Evolutionary conservation across 2,329 filamentous ascomycete species (phyloP).

Genomic region (Monosporascus sp.): DNA sequence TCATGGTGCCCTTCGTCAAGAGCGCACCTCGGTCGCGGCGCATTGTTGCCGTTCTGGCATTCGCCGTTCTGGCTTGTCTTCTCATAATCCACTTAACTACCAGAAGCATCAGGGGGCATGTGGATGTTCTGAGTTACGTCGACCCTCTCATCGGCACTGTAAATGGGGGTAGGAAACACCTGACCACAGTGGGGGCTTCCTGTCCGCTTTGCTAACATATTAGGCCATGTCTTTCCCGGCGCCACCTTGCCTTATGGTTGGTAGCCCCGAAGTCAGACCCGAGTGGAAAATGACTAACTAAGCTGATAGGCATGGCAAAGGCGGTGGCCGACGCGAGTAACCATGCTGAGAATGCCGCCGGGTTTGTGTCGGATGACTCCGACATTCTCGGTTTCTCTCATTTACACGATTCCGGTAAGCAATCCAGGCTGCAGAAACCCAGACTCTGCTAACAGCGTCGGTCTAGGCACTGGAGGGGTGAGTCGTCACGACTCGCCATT

Average conservation of each 20-base stretch:
- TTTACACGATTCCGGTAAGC: conserved; percentile 27
- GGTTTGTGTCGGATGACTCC: conserved; percentile 27
- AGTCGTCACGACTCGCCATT: conserved; percentile 7
- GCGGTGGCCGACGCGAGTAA: conserved; percentile 25
- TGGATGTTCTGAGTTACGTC: conserved; percentile 19
- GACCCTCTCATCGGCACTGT: conserved; percentile 27
- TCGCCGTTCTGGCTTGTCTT: neutral
- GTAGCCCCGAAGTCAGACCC: neutral
- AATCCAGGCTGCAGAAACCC: neutral
- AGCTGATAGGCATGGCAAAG: conserved; percentile 26
- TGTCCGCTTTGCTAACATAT: conserved; percentile 8
- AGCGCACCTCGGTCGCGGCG: neutral
- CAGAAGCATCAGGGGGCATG: neutral
- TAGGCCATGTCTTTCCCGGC: conserved; percentile 29
- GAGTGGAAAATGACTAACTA: conserved; percentile 5
- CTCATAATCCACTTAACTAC: neutral
- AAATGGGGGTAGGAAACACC: conserved; percentile 20
- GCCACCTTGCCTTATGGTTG: conserved; percentile 28
- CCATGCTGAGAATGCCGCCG: conserved; percentile 22
- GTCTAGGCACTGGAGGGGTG: conserved; percentile 26
- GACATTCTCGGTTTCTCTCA: conserved; percentile 27
- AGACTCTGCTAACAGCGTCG: conserved; percentile 1
- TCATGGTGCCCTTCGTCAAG: neutral
- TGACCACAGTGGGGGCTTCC: neutral
- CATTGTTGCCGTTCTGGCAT: neutral